Conservation (phyloP, 495 filamentous ascomycete species). For the Aspergillus affinis region DNA sequence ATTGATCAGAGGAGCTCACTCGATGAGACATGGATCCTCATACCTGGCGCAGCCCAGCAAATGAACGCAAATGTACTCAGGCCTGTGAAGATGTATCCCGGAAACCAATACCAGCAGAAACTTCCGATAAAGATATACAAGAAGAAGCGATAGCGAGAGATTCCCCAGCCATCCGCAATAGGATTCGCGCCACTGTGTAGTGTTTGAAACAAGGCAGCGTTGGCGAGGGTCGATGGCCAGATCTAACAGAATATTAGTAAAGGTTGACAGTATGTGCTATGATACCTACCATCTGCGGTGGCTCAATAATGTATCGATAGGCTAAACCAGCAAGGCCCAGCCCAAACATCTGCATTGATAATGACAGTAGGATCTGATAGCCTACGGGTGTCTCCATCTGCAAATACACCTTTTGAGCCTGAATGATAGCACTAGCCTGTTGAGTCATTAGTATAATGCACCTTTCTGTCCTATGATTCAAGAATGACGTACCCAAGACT, state of each 20-base stretch:
- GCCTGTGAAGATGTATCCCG: slow-evolving; percentile 80
- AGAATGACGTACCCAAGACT: slow-evolving; percentile 12
- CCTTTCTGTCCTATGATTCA: neutral
- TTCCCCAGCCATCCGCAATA: slow-evolving; percentile 76
- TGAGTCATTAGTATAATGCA: slow-evolving; percentile 27
- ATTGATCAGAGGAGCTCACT: slow-evolving; percentile 20
- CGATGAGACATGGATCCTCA: slow-evolving; percentile 30
- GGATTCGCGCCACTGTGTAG: slow-evolving; percentile 81
- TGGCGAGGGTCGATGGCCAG: slow-evolving; percentile 85
- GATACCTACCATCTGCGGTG: slow-evolving; percentile 60
- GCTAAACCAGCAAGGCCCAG: slow-evolving; percentile 49
- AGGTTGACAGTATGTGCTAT: neutral
- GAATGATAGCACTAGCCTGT: slow-evolving; percentile 60
- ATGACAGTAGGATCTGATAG: slow-evolving; percentile 40
- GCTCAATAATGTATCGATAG: slow-evolving; percentile 70
- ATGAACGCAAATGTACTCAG: slow-evolving; percentile 86
- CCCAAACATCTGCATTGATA: slow-evolving; percentile 50
- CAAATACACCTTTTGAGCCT: slow-evolving; percentile 52
- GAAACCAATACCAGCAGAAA: slow-evolving; percentile 76
- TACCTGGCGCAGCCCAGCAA: slow-evolving; percentile 85
- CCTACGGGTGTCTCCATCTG: slow-evolving; percentile 26
- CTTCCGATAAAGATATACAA: slow-evolving; percentile 61
- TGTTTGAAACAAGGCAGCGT: slow-evolving; percentile 82
- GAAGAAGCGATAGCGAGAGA: slow-evolving; percentile 82
- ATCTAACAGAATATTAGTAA: slow-evolving; percentile 40